These are phyloP conservation scores for Cotoneaster glaucophyllus DNA, from an alignment of 306 rosid species.

Conservation along the genomic window DNA sequence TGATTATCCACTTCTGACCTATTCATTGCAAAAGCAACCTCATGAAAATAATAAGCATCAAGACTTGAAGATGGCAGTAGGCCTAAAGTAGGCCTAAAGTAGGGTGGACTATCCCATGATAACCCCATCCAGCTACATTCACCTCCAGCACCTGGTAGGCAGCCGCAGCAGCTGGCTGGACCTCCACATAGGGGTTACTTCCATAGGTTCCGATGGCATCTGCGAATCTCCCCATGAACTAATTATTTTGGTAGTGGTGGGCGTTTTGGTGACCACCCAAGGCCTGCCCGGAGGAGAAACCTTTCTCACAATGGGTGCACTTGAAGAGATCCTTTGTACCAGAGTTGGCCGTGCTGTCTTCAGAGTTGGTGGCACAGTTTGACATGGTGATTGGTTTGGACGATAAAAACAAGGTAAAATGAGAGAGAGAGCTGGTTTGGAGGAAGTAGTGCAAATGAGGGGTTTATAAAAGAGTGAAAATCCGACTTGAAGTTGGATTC, in stretches of 20 bases:
- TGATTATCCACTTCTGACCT: neutral
- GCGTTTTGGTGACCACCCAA: constrained; percentile 9
- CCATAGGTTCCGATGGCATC: neutral
- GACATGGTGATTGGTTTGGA: neutral
- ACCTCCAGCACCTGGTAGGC: neutral
- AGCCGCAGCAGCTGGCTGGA: neutral
- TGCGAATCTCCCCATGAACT: neutral
- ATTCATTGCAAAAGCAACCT: neutral
- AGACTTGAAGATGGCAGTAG: neutral
- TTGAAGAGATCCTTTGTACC: neutral
- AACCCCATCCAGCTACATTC: neutral
- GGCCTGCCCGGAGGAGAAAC: neutral
- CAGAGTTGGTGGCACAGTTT: neutral
- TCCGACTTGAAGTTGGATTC: neutral
- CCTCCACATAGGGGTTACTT: neutral
- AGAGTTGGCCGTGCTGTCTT: neutral
- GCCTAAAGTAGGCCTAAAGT: neutral
- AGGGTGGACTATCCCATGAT: neutral
- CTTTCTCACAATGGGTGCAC: neutral
- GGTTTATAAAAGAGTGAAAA: neutral
- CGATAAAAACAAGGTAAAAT: neutral
- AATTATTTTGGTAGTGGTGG: neutral
- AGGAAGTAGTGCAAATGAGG: neutral
- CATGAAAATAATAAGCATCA: neutral
- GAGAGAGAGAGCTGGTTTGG: neutral